Base-by-base conservation (phyloP, 768 basidiomycete species). In the Ramaria sp. region DNA sequence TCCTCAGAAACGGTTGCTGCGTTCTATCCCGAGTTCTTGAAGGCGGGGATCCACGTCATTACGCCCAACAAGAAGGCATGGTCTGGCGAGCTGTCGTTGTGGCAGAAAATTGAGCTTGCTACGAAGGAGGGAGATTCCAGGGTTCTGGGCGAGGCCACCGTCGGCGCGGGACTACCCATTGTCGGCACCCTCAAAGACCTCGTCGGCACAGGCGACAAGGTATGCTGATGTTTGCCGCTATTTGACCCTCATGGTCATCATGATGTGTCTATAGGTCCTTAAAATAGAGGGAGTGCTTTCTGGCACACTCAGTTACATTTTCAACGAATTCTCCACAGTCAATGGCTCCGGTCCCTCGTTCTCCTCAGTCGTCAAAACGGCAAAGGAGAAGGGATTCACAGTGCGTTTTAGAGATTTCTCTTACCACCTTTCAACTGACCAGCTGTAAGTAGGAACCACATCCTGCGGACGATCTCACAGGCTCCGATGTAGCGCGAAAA, bases 11-110 rank as follows among this genome's bases (percentile, higher is more conserved):
- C 72, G 13, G 79, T 98, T 18, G 94, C 95, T 1, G 71, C 72
- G 22, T 62, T 84, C 51, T 99, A 98, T 67, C 91, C 96, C 0
- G 69, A 71, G 36, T 86, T 93, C 70, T 70, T 98, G 42, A 70
- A 72, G 48, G 77, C 77, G 3, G 93, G 94, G 3, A 78, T 98
- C 56, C 78, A 83, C 63, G 81, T 99, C 61, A 81, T 95, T 44
- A 99, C 96, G 1, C 95, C 96, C 15, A 99, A 98, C 76, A 99
- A 99, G 70, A 98, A 97, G 70, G 96, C 88, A 0, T 91, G 84
- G 64, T 94, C 91, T 13, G 84, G 85, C 0, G 73, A 79, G 18
- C 70, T 82, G 27, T 61, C 60, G 18, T 70, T 96, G 36, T 97
- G 86, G 65, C 70, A 85, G 50, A 66, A 70, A 22, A 92, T 98